phyloP scores from a whole-genome alignment of 805 yeast species.

The Lachancea waltii region DNA sequence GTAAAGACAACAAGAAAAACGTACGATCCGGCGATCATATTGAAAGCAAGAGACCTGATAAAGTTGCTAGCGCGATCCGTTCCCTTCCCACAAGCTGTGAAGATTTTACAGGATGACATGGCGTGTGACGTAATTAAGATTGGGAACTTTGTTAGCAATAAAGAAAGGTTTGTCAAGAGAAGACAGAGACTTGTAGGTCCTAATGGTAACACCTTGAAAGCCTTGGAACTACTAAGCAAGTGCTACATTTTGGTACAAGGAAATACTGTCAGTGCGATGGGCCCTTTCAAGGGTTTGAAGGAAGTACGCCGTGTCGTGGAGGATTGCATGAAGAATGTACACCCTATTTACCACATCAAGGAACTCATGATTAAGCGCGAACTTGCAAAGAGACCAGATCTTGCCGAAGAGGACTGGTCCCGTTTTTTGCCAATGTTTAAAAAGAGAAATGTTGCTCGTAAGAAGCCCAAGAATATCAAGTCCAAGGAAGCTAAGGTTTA shows the following conservation, averaged over 20 bases:
- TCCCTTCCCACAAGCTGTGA: conserved; percentile 93
- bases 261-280: conserved; percentile 95
- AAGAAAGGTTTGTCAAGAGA: conserved; percentile 90
- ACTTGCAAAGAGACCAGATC: conserved; percentile 87
- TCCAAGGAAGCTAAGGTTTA: conserved; percentile 63
- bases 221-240: conserved; percentile 87
- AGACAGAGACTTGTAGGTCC: conserved; percentile 97
- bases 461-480: conserved; percentile 67
- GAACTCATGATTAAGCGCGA: conserved; percentile 97
- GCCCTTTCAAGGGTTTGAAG: conserved; percentile 88
- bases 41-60: conserved; percentile 91
- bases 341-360: conserved; percentile 96
- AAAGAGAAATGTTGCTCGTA: conserved; percentile 92
- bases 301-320: conserved; percentile 90
- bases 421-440: conserved; percentile 94
- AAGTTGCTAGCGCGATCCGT: conserved; percentile 92
- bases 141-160: conserved; percentile 80
- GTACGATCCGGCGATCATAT: conserved; percentile 86
- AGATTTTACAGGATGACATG: conserved; percentile 81
- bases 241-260: conserved; percentile 97
- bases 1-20: conserved; percentile 95
- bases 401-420: conserved; percentile 94
- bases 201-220: conserved; percentile 92
- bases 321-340: conserved; percentile 94
- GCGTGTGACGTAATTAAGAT: conserved; percentile 97